Base-by-base conservation (phyloP, 1,139 yeast genomes). In the Candida glucosophila region DNA sequence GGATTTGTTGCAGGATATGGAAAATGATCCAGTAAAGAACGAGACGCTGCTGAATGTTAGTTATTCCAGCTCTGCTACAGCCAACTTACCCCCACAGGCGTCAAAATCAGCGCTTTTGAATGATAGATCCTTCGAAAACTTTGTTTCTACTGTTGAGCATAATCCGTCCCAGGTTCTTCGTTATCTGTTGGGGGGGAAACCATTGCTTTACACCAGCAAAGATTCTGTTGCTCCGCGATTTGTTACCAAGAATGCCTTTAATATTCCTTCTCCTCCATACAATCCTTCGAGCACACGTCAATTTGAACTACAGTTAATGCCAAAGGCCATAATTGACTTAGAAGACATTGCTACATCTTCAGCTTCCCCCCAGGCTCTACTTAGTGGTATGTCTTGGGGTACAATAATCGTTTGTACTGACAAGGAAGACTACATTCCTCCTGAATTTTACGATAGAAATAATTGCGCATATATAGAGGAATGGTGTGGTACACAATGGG, bases 401-500 rank as follows among this genome's bases (percentile, higher is more conserved):
- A 82, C 97, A 0, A 81, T 90, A 19, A 61, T 85, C 18, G 81
- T 88, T 3, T 85, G 80, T 22, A 82, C 96, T 0, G 92, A 86
- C 40, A 55, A 56, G 4, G 80, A 77, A 34, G 95, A 90, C 48
- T 68, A 57, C 34, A 57, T 73, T 9, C 85, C 92, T 2, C 31
- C 49, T 14, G 58, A 62, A 24, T 47, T 67, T 14, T 80, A 78
- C 37, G 71, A 63, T 30, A 67, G 57, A 2, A 61, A 75, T 32
- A 71, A 75, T 22, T 90, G 85, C 12, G 95, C 83, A 0, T 90
- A 90, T 43, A 70, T 78, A 2, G 86, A 82, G 46, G 98, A 90
- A 51, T 82, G 80, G 78, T 81, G 82, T 36, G 95, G 90, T 15
- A 95, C 88, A 8, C 98, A 90, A 53, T 90, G 97, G 97, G 98